A percentile compares a stretch with the other conserved stretches of the same genome.
Evolutionary conservation across 176 grass and related monocot species (phyloP).

Genomic region (Triticum dicoccoides): DNA sequence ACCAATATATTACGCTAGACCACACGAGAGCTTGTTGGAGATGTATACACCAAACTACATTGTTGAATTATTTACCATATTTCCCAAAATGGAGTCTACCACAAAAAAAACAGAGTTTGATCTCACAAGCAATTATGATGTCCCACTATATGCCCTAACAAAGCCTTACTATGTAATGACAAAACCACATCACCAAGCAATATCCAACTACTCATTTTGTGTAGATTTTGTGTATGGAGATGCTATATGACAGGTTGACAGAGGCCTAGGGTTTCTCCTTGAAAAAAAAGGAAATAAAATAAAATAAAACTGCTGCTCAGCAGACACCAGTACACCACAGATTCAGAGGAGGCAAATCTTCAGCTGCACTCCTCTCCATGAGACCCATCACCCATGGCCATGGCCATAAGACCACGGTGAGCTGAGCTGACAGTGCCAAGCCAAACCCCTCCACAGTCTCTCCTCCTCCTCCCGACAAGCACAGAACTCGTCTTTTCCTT

Average conservation of each 20-base stretch:
- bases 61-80: background rate
- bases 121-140: background rate
- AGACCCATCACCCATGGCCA: background rate
- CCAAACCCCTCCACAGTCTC: background rate
- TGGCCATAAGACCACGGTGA: constrained; percentile 23
- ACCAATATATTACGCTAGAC: too few species aligned
- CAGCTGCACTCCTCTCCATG: constrained; percentile 31
- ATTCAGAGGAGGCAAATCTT: constrained; percentile 10
- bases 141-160: background rate
- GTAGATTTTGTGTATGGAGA: background rate
- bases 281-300: background rate
- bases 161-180: background rate
- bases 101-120: background rate
- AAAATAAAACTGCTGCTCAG: background rate
- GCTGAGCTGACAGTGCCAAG: background rate
- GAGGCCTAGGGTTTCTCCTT: background rate
- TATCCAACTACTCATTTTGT: background rate
- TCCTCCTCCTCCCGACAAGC: constrained; percentile 23
- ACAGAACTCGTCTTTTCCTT: constrained; percentile 38
- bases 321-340: background rate
- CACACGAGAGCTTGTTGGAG: too few species aligned
- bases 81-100: background rate
- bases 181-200: background rate
- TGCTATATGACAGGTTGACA: background rate
- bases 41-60: background rate